Evolutionary conservation across 345 rosid genomes (phyloP).

Genomic region (Anastatica hierochuntica): DNA sequence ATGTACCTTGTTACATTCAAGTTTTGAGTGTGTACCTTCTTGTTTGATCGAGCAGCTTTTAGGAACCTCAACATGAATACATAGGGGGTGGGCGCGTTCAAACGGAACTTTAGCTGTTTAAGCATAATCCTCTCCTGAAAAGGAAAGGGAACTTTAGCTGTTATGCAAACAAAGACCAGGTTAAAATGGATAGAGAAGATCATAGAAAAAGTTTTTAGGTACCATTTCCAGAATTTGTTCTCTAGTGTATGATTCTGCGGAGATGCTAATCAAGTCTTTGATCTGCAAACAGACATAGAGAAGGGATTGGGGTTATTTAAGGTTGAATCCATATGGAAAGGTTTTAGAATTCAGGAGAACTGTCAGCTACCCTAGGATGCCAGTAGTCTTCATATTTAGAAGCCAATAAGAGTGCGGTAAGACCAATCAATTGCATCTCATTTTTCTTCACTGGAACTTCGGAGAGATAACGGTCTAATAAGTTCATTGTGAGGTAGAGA

Average conservation of each 20-base stretch:
- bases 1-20: conserved; percentile 1
- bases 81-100: conserved; percentile 77
- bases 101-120: conserved; percentile 66
- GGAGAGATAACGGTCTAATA: conserved; percentile 76
- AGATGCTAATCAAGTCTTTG: conserved; percentile 75
- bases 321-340: conserved; percentile 1
- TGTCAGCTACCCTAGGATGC: conserved; percentile 77
- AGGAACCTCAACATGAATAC: conserved; percentile 93
- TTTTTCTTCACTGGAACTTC: conserved; percentile 58
- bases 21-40: conserved; percentile 35
- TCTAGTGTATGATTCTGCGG: conserved; percentile 79
- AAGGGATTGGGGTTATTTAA: background rate
- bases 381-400: conserved; percentile 95
- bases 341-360: background rate
- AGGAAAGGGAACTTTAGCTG: background rate
- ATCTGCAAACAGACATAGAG: conserved; percentile 36
- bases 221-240: conserved; percentile 72
- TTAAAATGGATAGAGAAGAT: background rate
- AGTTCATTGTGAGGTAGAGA: conserved; percentile 68
- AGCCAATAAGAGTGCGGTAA: conserved; percentile 72
- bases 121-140: conserved; percentile 76
- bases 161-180: background rate
- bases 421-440: conserved; percentile 91
- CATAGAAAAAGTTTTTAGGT: background rate
- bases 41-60: conserved; percentile 82